Evolutionary conservation across 257 asterid species (phyloP).

Genomic region (Knoxia roxburghii): DNA sequence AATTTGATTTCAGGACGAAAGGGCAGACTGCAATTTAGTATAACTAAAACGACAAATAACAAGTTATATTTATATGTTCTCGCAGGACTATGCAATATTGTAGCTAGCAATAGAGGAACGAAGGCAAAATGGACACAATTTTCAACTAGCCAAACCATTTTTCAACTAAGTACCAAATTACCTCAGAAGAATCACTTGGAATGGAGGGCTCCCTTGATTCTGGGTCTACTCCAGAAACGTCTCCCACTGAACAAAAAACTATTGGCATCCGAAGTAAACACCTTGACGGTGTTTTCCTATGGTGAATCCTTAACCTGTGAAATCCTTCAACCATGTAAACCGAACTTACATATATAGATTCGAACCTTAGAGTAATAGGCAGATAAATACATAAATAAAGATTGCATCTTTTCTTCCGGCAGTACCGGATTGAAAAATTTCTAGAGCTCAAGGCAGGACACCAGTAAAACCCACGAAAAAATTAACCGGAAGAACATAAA

Average conservation of each 20-base stretch:
- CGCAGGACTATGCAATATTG: not conserved
- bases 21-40: not conserved
- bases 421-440: not conserved
- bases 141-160: not conserved
- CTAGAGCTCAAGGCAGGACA: not conserved
- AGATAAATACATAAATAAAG: not conserved
- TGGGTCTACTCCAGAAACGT: slow-evolving; percentile 26
- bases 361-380: not conserved
- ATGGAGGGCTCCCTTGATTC: slow-evolving; percentile 29
- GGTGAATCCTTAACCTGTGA: slow-evolving; percentile 43
- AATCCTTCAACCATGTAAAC: not conserved
- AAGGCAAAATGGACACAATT: not conserved
- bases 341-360: not conserved
- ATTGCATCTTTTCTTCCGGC: not conserved
- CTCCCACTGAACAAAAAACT: slow-evolving; percentile 46
- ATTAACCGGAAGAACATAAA: not conserved
- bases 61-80: not conserved
- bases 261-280: slow-evolving; percentile 27
- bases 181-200: slow-evolving; percentile 45
- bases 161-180: slow-evolving; percentile 3
- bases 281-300: slow-evolving; percentile 21
- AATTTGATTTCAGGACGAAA: not conserved
- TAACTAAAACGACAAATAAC: not conserved
- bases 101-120: not conserved
- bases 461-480: not conserved